A percentile compares a stretch with the other conserved stretches of the same genome.
Evolutionary conservation across 2,329 filamentous ascomycete genomes (phyloP).

Genomic region (Diplodia seriata): DNA sequence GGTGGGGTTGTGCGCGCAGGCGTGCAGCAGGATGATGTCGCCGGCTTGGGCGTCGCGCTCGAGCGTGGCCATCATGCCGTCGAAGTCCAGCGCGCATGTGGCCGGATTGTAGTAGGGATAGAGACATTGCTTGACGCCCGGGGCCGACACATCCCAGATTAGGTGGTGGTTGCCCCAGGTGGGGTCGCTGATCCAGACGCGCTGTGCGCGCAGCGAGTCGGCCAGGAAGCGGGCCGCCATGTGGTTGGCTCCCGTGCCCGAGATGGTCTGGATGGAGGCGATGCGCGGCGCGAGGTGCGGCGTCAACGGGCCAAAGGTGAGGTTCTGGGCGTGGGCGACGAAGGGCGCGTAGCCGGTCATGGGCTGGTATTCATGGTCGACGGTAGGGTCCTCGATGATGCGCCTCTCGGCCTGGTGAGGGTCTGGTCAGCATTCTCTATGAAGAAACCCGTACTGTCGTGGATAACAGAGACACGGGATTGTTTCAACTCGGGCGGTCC

Average conservation of each 20-base stretch:
- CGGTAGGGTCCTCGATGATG: constrained; percentile 26
- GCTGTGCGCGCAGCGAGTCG: constrained; percentile 35
- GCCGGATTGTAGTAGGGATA: constrained; percentile 43
- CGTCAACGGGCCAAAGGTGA: constrained; percentile 39
- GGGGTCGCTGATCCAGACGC: constrained; percentile 46
- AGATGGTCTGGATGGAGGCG: constrained; percentile 47
- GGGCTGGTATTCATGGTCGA: constrained; percentile 40
- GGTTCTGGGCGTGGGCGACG: constrained; percentile 38
- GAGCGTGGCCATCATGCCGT: constrained; percentile 41
- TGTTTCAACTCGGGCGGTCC: not conserved
- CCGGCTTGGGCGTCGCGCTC: constrained; percentile 38
- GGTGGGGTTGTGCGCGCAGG: constrained; percentile 50
- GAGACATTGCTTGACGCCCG: constrained; percentile 35
- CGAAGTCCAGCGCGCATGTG: constrained; percentile 42
- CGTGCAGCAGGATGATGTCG: constrained; percentile 49
- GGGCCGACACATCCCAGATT: constrained; percentile 40
- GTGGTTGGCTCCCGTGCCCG: constrained; percentile 49
- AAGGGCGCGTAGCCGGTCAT: constrained; percentile 38
- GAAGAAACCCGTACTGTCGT: not conserved
- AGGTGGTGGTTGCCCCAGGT: constrained; percentile 46
- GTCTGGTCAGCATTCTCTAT: not conserved
- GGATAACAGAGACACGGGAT: not conserved
- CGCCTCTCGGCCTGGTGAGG: constrained; percentile 32
- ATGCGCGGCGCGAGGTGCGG: constrained; percentile 33
- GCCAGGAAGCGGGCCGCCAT: constrained; percentile 42